Base-by-base conservation (phyloP, 495 filamentous ascomycete species). In the Aspergillus carlsbadensis region DNA sequence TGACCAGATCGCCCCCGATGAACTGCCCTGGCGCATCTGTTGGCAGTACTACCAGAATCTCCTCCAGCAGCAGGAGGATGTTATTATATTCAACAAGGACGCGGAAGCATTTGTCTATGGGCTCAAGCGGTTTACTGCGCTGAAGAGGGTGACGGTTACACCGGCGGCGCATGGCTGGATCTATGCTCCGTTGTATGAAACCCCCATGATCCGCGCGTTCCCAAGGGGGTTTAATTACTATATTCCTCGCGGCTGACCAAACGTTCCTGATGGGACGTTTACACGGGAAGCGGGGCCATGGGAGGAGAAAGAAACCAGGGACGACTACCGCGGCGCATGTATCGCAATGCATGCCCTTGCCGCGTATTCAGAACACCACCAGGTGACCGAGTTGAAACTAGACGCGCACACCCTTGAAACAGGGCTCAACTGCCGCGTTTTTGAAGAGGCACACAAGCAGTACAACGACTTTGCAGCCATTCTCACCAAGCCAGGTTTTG, bases 161-260 rank as follows among this genome's bases (percentile, higher is more conserved):
- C 60, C 65, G 54, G 64, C 63, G 15, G 57, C 70, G 1, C 65
- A 70, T 44, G 64, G 70, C 11, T 59, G 57, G 49, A 36, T 66
- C 5, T 65, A 63, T 44, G 10, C 55, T 21, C 67, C 67, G 17
- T 46, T 70, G 8, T 70, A 70, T 47, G 52, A 67, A 31, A 72
- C 67, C 24, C 65, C 65, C n/a, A 70, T 66, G 59, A 70, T 72
- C 26, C 67, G 64, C 18, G 51, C 50, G 18, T 69, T 72, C 42
- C 63, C 65, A 22, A 45, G 45, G 17, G 62, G 60, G 29, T 68
- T 68, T 15, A 66, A 68, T 36, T 72, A 72, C 43, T 58, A 58
- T 10, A 65, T 68, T 44, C 61, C 59, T 14, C 61, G 61, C 15
- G 65, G 60, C 42, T 71, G 65, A 67, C 63, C 52, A 20, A 47